Conservation (phyloP, 1,139 yeast genomes). For the Hemisphaericaspora lyxosophila region DNA sequence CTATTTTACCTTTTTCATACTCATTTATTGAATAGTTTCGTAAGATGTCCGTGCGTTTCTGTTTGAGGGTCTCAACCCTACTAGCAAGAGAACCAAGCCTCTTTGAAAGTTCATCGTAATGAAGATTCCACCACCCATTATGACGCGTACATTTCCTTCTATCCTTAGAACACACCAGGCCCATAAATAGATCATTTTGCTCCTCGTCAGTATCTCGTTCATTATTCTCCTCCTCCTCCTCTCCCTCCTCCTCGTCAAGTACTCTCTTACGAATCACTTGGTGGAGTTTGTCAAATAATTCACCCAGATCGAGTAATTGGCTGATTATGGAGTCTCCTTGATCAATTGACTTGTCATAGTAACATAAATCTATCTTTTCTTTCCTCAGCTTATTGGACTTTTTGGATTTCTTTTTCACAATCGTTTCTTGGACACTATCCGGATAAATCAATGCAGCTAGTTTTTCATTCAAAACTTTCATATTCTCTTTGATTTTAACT, state of each 20-base stretch:
- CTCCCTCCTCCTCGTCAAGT: constrained; percentile 2
- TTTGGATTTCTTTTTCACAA: constrained; percentile 12
- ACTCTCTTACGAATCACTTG: constrained; percentile 1
- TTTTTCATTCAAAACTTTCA: constrained; percentile 39
- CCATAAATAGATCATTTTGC: constrained; percentile 19
- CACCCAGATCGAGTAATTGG: constrained; percentile 18
- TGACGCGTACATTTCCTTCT: constrained; percentile 67
- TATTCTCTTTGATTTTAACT: constrained; percentile 33
- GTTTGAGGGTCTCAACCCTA: constrained; percentile 22
- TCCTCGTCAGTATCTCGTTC: constrained; percentile 19
- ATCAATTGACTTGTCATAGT: constrained; percentile 24
- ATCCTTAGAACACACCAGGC: constrained; percentile 55
- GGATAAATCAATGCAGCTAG: constrained; percentile 16
- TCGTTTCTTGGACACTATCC: constrained; percentile 12
- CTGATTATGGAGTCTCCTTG: constrained; percentile 8
- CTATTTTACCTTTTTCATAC: constrained; percentile 22
- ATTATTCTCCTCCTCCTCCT: constrained; percentile 10
- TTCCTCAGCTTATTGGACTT: constrained; percentile 20
- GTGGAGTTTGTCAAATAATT: constrained; percentile 14
- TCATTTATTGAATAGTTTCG: constrained; percentile 37
- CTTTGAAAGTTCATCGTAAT: constrained; percentile 44
- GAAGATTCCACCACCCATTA: constrained; percentile 62
- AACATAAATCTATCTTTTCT: constrained; percentile 34
- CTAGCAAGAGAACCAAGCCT: constrained; percentile 27
- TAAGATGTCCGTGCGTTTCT: constrained; percentile 23